Evolutionary conservation across 2,329 filamentous ascomycete genomes (phyloP).

Genomic region (Tolypocladium ovalisporum): DNA sequence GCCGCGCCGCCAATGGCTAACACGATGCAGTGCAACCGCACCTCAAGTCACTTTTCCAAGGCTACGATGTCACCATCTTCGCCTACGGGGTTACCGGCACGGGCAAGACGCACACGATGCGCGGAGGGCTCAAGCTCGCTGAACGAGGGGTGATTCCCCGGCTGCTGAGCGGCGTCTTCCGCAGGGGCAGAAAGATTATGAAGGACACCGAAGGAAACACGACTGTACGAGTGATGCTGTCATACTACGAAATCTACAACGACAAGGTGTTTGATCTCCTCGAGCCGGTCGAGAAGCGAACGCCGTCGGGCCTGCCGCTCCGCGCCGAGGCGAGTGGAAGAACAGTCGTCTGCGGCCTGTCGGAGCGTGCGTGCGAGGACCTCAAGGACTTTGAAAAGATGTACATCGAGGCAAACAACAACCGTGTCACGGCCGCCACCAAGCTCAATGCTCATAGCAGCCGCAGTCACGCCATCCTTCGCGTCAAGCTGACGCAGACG

Average conservation of each 20-base stretch:
- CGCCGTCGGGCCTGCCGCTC: slow-evolving; percentile 66
- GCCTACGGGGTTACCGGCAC: slow-evolving; percentile 90
- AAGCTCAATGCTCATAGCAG: slow-evolving; percentile 90
- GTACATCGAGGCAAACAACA: slow-evolving; percentile 87
- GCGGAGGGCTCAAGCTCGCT: slow-evolving; percentile 74
- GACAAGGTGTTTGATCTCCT: slow-evolving; percentile 91
- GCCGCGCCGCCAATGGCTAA: slow-evolving; percentile 8
- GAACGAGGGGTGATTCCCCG: slow-evolving; percentile 84
- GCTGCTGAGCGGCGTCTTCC: slow-evolving; percentile 74
- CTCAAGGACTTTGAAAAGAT: slow-evolving; percentile 83
- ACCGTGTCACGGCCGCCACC: slow-evolving; percentile 79
- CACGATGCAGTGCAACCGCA: slow-evolving; percentile 64
- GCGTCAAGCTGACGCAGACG: slow-evolving; percentile 75
- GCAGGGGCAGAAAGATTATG: slow-evolving; percentile 71
- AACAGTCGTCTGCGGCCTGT: slow-evolving; percentile 77
- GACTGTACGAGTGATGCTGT: slow-evolving; percentile 62
- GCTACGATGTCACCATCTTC: slow-evolving; percentile 80
- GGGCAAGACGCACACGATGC: slow-evolving; percentile 94
- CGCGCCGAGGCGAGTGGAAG: slow-evolving; percentile 79
- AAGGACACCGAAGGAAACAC: slow-evolving; percentile 67
- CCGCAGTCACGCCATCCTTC: slow-evolving; percentile 80
- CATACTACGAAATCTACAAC: slow-evolving; percentile 96
- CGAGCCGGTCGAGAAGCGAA: slow-evolving; percentile 78
- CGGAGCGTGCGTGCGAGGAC: slow-evolving; percentile 70
- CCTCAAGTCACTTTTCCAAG: slow-evolving; percentile 84